Conservation (phyloP, 495 filamentous ascomycete species). For the Parachaetomium inaequale region DNA sequence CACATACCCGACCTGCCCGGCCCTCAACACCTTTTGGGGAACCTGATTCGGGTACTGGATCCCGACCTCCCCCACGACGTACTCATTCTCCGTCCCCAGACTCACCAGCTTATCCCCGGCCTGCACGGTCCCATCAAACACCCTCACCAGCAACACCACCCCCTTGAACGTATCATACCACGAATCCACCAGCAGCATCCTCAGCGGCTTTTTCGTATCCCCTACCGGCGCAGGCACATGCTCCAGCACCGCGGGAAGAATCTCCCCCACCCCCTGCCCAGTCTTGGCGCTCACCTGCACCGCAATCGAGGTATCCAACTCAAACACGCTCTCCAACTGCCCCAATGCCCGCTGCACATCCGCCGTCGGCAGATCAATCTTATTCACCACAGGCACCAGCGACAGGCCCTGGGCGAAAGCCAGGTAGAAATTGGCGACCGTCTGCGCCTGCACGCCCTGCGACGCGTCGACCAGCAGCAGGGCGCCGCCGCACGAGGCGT, state of each 20-base stretch:
- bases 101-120: slow-evolving; percentile 80
- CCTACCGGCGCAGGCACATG: slow-evolving; percentile 76
- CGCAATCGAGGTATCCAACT: slow-evolving; percentile 76
- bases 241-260: slow-evolving; percentile 82
- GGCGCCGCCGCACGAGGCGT: slow-evolving; percentile 92
- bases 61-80: slow-evolving; percentile 91
- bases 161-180: slow-evolving; percentile 97
- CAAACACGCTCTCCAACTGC: slow-evolving; percentile 80
- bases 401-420: slow-evolving; percentile 86
- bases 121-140: slow-evolving; percentile 84
- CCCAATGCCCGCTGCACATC: slow-evolving; percentile 79
- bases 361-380: slow-evolving; percentile 85
- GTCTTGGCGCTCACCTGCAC: slow-evolving; percentile 92
- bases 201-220: slow-evolving; percentile 64
- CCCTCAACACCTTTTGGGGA: slow-evolving; percentile 71
- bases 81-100: slow-evolving; percentile 81
- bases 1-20: slow-evolving; percentile 93
- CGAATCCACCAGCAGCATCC: slow-evolving; percentile 88
- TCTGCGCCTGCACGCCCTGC: slow-evolving; percentile 90
- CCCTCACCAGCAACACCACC: slow-evolving; percentile 83
- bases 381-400: slow-evolving; percentile 92
- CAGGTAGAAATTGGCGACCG: slow-evolving; percentile 96
- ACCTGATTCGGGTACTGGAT: slow-evolving; percentile 94
- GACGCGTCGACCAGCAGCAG: slow-evolving; percentile 89
- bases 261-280: slow-evolving; percentile 72